Base-by-base conservation (phyloP, 768 basidiomycete species). In the Suillus subaureus region DNA sequence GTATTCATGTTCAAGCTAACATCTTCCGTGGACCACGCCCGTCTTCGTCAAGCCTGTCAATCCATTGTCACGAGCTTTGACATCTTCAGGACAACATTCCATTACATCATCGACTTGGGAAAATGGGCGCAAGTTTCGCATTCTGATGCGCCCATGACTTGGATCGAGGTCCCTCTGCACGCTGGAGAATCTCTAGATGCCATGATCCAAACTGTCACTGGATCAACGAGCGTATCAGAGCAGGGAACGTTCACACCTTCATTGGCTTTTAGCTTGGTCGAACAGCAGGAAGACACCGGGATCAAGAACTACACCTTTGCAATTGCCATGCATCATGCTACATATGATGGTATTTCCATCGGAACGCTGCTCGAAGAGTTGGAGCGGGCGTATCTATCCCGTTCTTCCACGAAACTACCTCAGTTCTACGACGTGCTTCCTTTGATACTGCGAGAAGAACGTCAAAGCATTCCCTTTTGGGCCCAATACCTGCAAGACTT, bases 1-100 rank as follows among this genome's bases (percentile, higher is more conserved):
- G 69, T 70, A 13, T 79, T 78, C 64, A 62, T 74, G 31, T 68
- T 78, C n/a, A 61, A 64, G 12, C 70, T 69, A 51, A 21, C 49
- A 21, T 37, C 66, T 13, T 62, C 64, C 18, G 69, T 73, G 13
- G 68, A 80, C 57, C 12, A 79, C 4, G 61, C 66, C 4, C 73
- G 69, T 9, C 69, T 84, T 33, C 72, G 68, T n/a, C 68, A 64
- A 13, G 78, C 82, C 12, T 84, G 83, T 82, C 69, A 72, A 39
- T 69, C 56, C 45, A 73, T 77, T 2, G 66, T 81, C 39, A 45
- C 68, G 13, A 65, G 67, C 35, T 70, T 81, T n/a, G 75, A 79
- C 47, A 81, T 84, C 45, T 73, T 85, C 52, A 79, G 84, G 18
- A 82, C 83, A 13, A 80, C 84, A 2, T 85, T 85, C 69, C 80